Evolutionary conservation across 1,284 basidiomycete genomes (phyloP).

Genomic region (Macrocybe sp.): DNA sequence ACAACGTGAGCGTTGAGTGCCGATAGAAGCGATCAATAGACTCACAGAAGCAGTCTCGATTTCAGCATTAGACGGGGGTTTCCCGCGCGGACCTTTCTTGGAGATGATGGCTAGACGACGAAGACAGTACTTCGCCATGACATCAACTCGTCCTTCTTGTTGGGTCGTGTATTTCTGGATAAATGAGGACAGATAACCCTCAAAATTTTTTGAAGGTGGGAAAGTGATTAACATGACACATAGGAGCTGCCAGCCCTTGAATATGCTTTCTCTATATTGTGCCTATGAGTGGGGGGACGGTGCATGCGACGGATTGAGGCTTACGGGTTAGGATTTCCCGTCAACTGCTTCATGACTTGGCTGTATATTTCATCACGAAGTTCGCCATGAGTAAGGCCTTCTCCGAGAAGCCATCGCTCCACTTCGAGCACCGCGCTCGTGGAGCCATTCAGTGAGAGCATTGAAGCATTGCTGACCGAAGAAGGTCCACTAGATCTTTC

Average conservation of each 20-base stretch:
- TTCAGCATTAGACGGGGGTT: constrained; percentile 73
- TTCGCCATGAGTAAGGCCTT: constrained; percentile 75
- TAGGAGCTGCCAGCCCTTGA: constrained; percentile 88
- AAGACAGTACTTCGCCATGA: constrained; percentile 87
- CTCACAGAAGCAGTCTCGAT: constrained; percentile 84
- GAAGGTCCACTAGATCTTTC: constrained; percentile 43
- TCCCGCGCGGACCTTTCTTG: constrained; percentile 79
- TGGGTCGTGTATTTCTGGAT: constrained; percentile 64
- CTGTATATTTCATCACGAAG: constrained; percentile 90
- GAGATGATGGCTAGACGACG: constrained; percentile 67
- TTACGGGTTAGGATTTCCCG: constrained; percentile 72
- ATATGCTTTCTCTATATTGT: constrained; percentile 65
- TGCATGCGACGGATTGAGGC: not conserved
- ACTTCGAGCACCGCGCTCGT: constrained; percentile 64
- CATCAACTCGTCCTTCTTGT: constrained; percentile 71
- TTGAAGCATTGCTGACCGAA: constrained; percentile 45
- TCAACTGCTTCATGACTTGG: constrained; percentile 88
- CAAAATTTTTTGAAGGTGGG: constrained; percentile 88
- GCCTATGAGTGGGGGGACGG: constrained; percentile 4
- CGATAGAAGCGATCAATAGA: constrained; percentile 10
- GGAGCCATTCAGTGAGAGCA: constrained; percentile 42
- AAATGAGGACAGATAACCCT: constrained; percentile 75
- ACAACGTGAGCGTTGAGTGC: constrained; percentile 2
- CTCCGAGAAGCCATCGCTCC: constrained; percentile 78
- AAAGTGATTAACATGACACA: constrained; percentile 86